A percentile compares a stretch with the other conserved stretches of the same genome.
These are phyloP conservation scores for Phaeotremella fagi DNA, from an alignment of 768 basidiomycete species.

Conservation along the genomic window DNA sequence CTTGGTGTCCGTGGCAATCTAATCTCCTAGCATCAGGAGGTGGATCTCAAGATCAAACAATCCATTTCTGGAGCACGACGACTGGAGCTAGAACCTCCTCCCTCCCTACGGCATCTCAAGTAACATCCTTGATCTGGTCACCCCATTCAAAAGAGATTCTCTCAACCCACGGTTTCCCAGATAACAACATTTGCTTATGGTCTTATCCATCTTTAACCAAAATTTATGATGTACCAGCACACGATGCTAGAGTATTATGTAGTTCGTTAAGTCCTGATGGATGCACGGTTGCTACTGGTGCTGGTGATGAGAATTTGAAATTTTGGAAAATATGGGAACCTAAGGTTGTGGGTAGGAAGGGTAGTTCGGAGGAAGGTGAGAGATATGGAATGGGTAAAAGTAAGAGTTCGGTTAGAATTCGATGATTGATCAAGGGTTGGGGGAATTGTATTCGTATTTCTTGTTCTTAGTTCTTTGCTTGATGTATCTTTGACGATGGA, in stretches of 20 bases:
- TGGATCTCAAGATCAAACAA: slow-evolving; percentile 78
- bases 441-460: too few relatives aligned
- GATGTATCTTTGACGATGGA: too few relatives aligned
- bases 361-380: slow-evolving; percentile 21
- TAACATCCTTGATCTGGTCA: slow-evolving; percentile 84
- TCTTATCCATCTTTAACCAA: slow-evolving; percentile 75
- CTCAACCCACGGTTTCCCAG: slow-evolving; percentile 88
- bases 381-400: slow-evolving; percentile 10
- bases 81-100: slow-evolving; percentile 89
- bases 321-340: slow-evolving; percentile 67
- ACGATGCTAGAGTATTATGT: slow-evolving; percentile 84
- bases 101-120: slow-evolving; percentile 78
- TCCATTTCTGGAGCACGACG: slow-evolving; percentile 48
- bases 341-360: slow-evolving; percentile 34
- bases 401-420: slow-evolving; percentile 18
- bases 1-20: slow-evolving; percentile 96
- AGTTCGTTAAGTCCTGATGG: slow-evolving; percentile 81
- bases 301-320: slow-evolving; percentile 93
- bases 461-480: too few relatives aligned
- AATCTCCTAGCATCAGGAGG: slow-evolving; percentile 88
- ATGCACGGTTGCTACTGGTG: slow-evolving; percentile 84
- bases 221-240: slow-evolving; percentile 84
- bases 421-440: slow-evolving; percentile 7
- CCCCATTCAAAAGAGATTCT: slow-evolving; percentile 82
- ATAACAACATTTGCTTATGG: slow-evolving; percentile 51